Evolutionary conservation across 2,329 filamentous ascomycete species (phyloP), one percentile per base, ranked within the genome.

Genomic region (Penicillium sp.): DNA sequence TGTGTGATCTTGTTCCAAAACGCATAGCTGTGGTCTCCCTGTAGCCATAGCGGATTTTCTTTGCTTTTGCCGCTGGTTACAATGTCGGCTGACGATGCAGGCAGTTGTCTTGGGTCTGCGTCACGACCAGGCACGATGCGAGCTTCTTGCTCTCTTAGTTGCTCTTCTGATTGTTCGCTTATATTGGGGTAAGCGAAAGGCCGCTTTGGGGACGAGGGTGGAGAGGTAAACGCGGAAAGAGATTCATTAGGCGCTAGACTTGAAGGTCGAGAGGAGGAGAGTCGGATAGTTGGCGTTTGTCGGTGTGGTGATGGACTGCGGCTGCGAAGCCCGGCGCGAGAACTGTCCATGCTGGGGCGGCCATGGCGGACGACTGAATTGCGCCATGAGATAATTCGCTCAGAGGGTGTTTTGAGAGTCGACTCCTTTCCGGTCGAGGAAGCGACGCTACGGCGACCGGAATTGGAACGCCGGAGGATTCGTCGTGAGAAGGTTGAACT

Each of bases 371-470:
- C 75, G 51, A 89, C 81, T 12, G 81, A 81, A 60, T 95, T 90
- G 3, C 92, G 85, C 93, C 93, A 99, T 45, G 85, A 88, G 59
- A 95, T 81, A 59, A 96, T 96, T 15, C 89, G 83, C 58, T 97
- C 93, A 1, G 86, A 79, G 0, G 79, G 76, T 2, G 81, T 81
- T 58, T 70, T 76, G 54, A 68, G 75, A 58, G 57, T 63, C 13
- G 68, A 77, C 45, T 74, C 72, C 42, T 70, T 73, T 44, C 70
- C 53, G 71, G 80, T 63, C 70, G 80, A 67, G 65, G 76, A 65
- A 68, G 76, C 50, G 70, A 78, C 57, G 46, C 81, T 84, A 28
- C 74, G 74, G n/a, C 77, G 77, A 1, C 80, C 72, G 1, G 89
- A 78, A 31, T 82, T 83, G 23, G 81, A 80, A 41, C 78, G 74